Base-by-base conservation (phyloP, 1,284 basidiomycete genomes). In the Porodaedalea pini region DNA sequence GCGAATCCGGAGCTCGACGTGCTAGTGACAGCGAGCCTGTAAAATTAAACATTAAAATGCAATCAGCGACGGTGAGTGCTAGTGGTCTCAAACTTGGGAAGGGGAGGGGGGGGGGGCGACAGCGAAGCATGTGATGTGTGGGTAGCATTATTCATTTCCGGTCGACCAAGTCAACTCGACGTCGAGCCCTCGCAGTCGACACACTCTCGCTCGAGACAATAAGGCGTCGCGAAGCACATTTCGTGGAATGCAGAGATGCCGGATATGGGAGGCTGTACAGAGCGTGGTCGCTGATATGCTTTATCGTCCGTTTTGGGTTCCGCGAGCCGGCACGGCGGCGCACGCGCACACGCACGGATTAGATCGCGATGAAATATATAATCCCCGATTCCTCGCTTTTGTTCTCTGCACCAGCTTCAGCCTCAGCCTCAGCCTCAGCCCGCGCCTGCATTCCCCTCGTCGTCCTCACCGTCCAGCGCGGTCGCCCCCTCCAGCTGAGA, bases 371-470 rank as follows among this genome's bases (percentile, higher is more conserved):
- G 11, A 6, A 4, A 11, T 31, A 47, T 47, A 47, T 29, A n/a
- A 45, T 45, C 21, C 19, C 44, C 44, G 25, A 47, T 47, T 25
- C 17, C 11, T 47, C 25, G 45, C 45, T 47, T 47, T 47, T 47
- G 45, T 47, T 47, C 45, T 47, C 45, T 11, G 10, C 17, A 6
- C 41, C 41, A 21, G 41, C n/a, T n/a, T n/a, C n/a, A n/a, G n/a
- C n/a, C n/a, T n/a, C n/a, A n/a, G n/a, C n/a, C n/a, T n/a, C n/a
- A n/a, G n/a, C n/a, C n/a, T n/a, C n/a, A n/a, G n/a, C n/a, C n/a
- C n/a, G n/a, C 17, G 11, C 7, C 25, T 8, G 17, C 21, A 17
- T 41, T 19, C 25, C 41, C 11, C 17, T 23, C 21, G 19, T 44
- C 41, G 8, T 3, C 17, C 40, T 15, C 40, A 7, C 25, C 7